These are phyloP conservation scores for Astragalus membranaceus DNA, from an alignment of 306 rosid species.

Conservation along the genomic window DNA sequence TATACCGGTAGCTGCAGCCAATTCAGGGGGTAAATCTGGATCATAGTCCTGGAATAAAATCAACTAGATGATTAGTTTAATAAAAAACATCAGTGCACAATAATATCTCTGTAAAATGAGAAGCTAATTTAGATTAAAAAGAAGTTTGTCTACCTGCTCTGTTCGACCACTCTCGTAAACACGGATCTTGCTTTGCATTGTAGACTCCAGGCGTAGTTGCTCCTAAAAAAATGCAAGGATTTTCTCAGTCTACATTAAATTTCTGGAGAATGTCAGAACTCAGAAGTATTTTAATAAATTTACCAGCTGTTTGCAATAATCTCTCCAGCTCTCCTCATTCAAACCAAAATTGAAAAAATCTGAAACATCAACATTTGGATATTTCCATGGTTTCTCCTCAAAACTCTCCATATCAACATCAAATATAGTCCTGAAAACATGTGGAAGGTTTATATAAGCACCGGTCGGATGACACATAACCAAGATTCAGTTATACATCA, in stretches of 20 bases:
- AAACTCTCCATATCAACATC: conserved; percentile 85
- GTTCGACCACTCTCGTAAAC: conserved; percentile 97
- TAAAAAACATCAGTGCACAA: not conserved
- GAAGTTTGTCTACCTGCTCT: conserved; percentile 61
- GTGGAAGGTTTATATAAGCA: conserved; percentile 18
- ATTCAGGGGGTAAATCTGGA: conserved; percentile 98
- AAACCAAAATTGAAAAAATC: conserved; percentile 93
- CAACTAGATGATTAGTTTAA: conserved; percentile 10
- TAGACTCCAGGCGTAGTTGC: conserved; percentile 93
- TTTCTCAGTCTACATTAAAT: conserved; percentile 17
- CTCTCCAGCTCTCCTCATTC: conserved; percentile 95
- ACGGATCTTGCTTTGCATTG: conserved; percentile 98
- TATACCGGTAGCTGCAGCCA: conserved; percentile 88
- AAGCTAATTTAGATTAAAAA: conserved; percentile 12
- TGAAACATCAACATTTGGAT: conserved; percentile 64
- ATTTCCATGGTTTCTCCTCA: conserved; percentile 97
- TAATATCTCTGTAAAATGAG: not conserved
- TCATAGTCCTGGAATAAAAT: conserved; percentile 69
- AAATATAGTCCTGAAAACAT: conserved; percentile 80
- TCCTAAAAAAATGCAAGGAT: conserved; percentile 49
- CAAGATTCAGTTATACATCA: conserved; percentile 1
- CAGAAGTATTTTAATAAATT: not conserved
- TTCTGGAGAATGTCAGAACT: not conserved
- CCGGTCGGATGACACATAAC: not conserved
- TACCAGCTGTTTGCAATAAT: conserved; percentile 99